Conservation (phyloP, 208 protist genomes). For the Trichomonas tenax region DNA sequence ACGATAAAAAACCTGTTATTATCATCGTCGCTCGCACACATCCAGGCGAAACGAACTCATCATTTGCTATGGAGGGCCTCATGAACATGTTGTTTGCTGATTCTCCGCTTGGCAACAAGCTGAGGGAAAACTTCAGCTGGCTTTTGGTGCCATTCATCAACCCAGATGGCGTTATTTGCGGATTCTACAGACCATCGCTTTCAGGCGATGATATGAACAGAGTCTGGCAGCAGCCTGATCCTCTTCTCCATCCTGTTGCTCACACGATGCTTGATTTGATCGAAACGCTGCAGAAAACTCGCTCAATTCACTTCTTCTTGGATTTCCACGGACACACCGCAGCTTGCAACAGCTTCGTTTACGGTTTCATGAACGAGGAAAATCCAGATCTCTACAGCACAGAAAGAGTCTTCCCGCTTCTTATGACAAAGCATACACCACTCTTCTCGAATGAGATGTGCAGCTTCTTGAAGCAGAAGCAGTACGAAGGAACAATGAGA, state of each 20-base stretch:
- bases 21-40: conserved; percentile 79
- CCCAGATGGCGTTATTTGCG: conserved; percentile 83
- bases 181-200: conserved; percentile 84
- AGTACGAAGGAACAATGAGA: conserved; percentile 10
- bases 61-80: conserved; percentile 75
- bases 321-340: conserved; percentile 2
- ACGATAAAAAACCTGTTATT: conserved; percentile 38
- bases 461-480: not conserved
- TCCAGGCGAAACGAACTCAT: conserved; percentile 83
- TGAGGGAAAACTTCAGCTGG: not conserved
- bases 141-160: conserved; percentile 82
- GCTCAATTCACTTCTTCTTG: not conserved
- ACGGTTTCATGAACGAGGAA: conserved; percentile 13
- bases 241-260: conserved; percentile 32
- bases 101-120: not conserved
- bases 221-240: conserved; percentile 53
- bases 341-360: not conserved
- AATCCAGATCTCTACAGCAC: not conserved
- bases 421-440: not conserved
- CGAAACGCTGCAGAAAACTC: not conserved
- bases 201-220: conserved; percentile 80
- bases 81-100: not conserved
- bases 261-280: conserved; percentile 17
- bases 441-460: conserved; percentile 11
- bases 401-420: not conserved